These are phyloP conservation scores for Yamadazyma blattariae DNA, from an alignment of 1,139 yeast species.

Conservation along the genomic window DNA sequence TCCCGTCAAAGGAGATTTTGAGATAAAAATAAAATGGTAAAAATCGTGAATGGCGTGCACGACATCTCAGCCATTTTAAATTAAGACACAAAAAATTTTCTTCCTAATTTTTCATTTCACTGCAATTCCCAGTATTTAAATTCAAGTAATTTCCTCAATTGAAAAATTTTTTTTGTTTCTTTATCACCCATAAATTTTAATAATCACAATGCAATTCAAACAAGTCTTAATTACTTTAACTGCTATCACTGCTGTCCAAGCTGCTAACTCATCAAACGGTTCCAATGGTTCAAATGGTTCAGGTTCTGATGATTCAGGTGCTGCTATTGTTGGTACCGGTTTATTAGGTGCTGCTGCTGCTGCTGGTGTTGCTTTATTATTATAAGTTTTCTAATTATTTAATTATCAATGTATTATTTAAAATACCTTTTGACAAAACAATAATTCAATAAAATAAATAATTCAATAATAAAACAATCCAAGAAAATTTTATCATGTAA, in stretches of 20 bases:
- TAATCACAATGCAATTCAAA: conserved; percentile 43
- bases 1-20: no score
- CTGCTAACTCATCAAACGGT: conserved; percentile 29
- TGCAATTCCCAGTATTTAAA: no score
- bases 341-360: conserved; percentile 40
- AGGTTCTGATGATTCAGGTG: conserved; percentile 21
- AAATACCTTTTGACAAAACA: no score
- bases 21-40: no score
- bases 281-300: conserved; percentile 20
- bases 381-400: conserved; percentile 28
- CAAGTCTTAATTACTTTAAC: conserved; percentile 44
- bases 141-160: no score
- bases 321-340: conserved; percentile 32
- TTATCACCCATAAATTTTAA: not conserved
- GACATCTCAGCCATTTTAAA: no score
- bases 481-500: not conserved
- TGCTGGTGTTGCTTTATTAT: conserved; percentile 45
- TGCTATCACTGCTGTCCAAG: conserved; percentile 44
- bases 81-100: no score
- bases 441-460: no score
- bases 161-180: conserved; percentile 4
- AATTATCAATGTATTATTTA: no score
- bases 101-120: no score
- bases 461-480: no score
- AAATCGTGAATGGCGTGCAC: no score